Conservation (phyloP, 1,284 basidiomycete species). For the Sanghuangporus weigelae region DNA sequence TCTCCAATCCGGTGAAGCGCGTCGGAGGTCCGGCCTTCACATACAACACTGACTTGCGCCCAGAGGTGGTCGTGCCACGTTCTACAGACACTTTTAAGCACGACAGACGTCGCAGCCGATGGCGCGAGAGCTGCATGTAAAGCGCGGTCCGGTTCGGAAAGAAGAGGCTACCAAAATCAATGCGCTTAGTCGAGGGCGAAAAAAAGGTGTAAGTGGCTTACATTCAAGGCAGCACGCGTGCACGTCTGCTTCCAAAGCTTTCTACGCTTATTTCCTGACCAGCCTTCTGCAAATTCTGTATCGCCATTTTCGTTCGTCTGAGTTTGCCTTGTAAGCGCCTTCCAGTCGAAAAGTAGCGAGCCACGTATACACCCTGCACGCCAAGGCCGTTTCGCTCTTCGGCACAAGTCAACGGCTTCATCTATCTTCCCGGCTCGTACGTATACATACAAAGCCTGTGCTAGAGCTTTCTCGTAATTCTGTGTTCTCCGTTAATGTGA, state of each 20-base stretch:
- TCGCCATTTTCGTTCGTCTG: constrained; percentile 44
- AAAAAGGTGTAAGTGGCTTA: constrained; percentile 30
- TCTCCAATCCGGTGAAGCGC: constrained; percentile 1
- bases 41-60: constrained; percentile 83
- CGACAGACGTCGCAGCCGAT: constrained; percentile 63
- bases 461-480: constrained; percentile 75
- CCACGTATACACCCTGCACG: constrained; percentile 83
- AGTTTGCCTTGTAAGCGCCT: constrained; percentile 44
- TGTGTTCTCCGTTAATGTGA: constrained; percentile 24
- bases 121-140: constrained; percentile 88
- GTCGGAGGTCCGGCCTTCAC: constrained; percentile 66
- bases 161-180: constrained; percentile 41
- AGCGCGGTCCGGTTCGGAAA: constrained; percentile 75
- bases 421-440: constrained; percentile 79
- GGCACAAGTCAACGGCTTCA: constrained; percentile 79
- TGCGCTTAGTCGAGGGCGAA: background rate
- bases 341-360: constrained; percentile 71
- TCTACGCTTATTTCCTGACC: constrained; percentile 70
- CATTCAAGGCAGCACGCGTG: constrained; percentile 72
- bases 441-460: constrained; percentile 72
- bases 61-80: constrained; percentile 96
- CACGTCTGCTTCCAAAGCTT: constrained; percentile 85
- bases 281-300: constrained; percentile 40
- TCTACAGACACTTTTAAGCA: constrained; percentile 75
- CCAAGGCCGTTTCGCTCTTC: constrained; percentile 87